phyloP scores from a whole-genome alignment of 2,329 filamentous ascomycete species.

The Amauroascus verrucosus region DNA sequence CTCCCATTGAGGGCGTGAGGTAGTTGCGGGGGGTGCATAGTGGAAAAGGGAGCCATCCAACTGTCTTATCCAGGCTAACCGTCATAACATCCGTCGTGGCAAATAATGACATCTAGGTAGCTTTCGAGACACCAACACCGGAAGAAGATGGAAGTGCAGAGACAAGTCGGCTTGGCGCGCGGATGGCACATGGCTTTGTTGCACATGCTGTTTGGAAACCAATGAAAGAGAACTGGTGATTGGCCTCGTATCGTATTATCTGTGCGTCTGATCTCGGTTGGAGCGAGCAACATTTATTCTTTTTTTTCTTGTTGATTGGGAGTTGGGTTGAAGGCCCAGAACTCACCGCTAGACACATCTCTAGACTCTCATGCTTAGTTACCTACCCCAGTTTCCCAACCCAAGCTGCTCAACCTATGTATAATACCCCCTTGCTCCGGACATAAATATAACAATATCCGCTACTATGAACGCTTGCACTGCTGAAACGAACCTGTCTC shows the following conservation, averaged over 20 bases:
- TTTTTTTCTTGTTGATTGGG: too few species aligned
- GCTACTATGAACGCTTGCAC: neutral
- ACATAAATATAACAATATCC: too few species aligned
- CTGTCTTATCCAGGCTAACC: neutral
- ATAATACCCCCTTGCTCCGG: too few species aligned
- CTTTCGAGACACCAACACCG: neutral
- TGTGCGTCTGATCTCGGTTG: neutral
- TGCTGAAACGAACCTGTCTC: neutral
- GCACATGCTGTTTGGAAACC: neutral
- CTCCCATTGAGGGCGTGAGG: neutral
- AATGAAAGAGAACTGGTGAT: neutral
- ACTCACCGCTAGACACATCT: too few species aligned
- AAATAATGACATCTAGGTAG: constrained; percentile 2
- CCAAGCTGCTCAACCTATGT: too few species aligned
- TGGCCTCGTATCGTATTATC: neutral
- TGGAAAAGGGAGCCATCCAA: neutral
- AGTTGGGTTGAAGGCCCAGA: too few species aligned
- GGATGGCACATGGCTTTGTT: neutral
- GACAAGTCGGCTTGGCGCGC: neutral
- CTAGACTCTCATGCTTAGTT: too few species aligned
- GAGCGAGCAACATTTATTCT: neutral
- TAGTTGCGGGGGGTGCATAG: neutral
- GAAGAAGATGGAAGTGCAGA: neutral
- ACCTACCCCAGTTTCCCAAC: too few species aligned
- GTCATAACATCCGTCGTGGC: neutral